Evolutionary conservation across 768 basidiomycete species (phyloP).

Genomic region (Holtermanniella nyarrowii): DNA sequence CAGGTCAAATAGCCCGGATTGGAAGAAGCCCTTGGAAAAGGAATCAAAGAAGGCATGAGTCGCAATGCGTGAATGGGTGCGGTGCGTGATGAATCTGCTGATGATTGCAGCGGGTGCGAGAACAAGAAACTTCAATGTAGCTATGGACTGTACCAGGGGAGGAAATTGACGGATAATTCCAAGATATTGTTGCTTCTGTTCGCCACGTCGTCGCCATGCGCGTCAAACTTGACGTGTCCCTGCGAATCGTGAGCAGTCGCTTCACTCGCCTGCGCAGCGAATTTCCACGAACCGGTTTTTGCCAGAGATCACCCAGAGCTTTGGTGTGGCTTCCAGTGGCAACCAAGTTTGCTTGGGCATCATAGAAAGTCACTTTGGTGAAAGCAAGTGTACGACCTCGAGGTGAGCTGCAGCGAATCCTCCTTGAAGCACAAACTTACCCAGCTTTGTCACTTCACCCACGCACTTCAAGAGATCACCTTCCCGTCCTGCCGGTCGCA

Average conservation of each 20-base stretch:
- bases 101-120: too few species aligned
- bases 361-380: neutral
- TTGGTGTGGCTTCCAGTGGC: neutral
- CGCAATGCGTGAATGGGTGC: too few species aligned
- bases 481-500: constrained; percentile 30
- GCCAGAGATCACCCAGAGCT: neutral
- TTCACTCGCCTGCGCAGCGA: too few species aligned
- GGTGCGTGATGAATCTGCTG: too few species aligned
- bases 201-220: neutral
- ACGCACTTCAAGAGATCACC: constrained; percentile 23
- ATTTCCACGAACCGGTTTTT: neutral
- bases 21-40: too few species aligned
- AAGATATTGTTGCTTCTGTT: neutral
- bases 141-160: too few species aligned
- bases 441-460: constrained; percentile 31
- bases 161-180: too few species aligned
- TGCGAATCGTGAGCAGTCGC: neutral
- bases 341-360: neutral
- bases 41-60: too few species aligned
- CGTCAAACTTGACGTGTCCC: neutral
- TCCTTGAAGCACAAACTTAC: constrained; percentile 4
- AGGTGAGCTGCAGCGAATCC: neutral
- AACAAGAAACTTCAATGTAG: too few species aligned
- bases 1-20: too few species aligned
- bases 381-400: neutral